A percentile compares a stretch with the other conserved stretches of the same genome.
Conservation (phyloP, 176 grass and related monocot species). For the Zoysia pacifica region DNA sequence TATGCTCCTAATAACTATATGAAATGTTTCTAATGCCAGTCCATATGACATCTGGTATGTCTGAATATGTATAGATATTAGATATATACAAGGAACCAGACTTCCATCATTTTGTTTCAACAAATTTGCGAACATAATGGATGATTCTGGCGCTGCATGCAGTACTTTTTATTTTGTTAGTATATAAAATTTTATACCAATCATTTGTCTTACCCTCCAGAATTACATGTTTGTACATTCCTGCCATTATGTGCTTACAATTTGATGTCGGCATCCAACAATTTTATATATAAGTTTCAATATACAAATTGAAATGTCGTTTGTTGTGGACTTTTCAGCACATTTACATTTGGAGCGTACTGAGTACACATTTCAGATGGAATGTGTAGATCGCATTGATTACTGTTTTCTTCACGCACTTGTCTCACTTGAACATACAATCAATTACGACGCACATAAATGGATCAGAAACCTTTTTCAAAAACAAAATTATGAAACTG, state of each 20-base stretch:
- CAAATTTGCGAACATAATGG: too few species aligned
- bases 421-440: too few species aligned
- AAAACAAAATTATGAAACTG: not conserved
- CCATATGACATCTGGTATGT: not conserved
- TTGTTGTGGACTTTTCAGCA: constrained; percentile 25
- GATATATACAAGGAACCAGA: too few species aligned
- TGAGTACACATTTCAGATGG: constrained; percentile 34
- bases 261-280: not conserved
- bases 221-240: not conserved
- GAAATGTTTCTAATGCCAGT: not conserved
- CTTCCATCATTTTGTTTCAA: not conserved
- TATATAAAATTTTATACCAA: not conserved
- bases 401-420: not conserved
- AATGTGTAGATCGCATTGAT: constrained; percentile 18
- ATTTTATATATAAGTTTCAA: too few species aligned
- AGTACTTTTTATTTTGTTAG: not conserved
- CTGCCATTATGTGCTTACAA: constrained; percentile 6
- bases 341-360: constrained; percentile 20
- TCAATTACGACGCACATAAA: too few species aligned
- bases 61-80: not conserved
- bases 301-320: constrained; percentile 7
- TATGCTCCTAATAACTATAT: too few species aligned
- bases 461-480: not conserved
- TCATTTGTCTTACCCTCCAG: constrained; percentile 22
- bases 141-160: too few species aligned